phyloP scores from a whole-genome alignment of 306 rosid genomes.

The Cucumis sativus region DNA sequence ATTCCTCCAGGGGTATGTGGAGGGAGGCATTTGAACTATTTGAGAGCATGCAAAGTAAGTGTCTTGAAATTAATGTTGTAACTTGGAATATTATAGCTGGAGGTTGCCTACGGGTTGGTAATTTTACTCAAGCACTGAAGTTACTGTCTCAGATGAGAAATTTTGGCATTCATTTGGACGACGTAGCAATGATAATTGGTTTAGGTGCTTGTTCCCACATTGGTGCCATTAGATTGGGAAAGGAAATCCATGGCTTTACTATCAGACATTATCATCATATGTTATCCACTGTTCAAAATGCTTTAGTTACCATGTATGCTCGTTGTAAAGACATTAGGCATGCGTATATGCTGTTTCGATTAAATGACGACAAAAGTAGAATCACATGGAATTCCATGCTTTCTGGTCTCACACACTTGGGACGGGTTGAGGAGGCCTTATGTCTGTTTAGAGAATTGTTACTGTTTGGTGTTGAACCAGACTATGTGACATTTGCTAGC shows the following conservation, averaged over 20 bases:
- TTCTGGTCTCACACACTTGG: constrained; percentile 56
- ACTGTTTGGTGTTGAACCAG: constrained; percentile 46
- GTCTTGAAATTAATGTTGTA: constrained; percentile 33
- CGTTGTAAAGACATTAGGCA: constrained; percentile 56
- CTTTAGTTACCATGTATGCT: constrained; percentile 84
- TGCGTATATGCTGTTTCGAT: constrained; percentile 46
- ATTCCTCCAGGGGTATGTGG: constrained; percentile 64
- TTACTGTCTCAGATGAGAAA: constrained; percentile 63
- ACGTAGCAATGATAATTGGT: constrained; percentile 50
- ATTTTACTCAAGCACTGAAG: constrained; percentile 36
- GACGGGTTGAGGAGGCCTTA: constrained; percentile 57
- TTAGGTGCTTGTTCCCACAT: constrained; percentile 67
- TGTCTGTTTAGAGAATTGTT: constrained; percentile 66
- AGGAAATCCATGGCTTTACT: constrained; percentile 70
- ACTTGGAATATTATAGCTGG: constrained; percentile 79
- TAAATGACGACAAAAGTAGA: constrained; percentile 33
- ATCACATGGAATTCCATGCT: constrained; percentile 80
- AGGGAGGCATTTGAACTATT: constrained; percentile 53
- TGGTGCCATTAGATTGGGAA: constrained; percentile 58
- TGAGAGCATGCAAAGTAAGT: constrained; percentile 33
- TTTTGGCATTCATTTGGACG: constrained; percentile 36
- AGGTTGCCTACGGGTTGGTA: constrained; percentile 41
- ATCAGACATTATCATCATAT: constrained; percentile 29
- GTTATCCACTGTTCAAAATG: constrained; percentile 43
- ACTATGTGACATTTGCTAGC: constrained; percentile 65